Base-by-base conservation (phyloP, 2,329 filamentous ascomycete species). In the Mollisiaceae sp. region DNA sequence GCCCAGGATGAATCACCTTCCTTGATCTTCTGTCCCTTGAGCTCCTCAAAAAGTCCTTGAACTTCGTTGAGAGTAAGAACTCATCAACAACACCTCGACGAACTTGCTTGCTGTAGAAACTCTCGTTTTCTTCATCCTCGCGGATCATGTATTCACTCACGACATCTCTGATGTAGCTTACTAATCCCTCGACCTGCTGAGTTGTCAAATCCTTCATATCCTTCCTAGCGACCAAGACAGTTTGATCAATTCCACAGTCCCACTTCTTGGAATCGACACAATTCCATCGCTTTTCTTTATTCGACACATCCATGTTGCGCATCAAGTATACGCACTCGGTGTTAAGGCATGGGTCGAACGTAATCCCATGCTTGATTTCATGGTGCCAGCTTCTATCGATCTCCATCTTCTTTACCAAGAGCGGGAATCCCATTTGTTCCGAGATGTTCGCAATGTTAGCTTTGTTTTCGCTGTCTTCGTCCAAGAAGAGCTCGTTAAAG, bases 381-480 rank as follows among this genome's bases (percentile, higher is more conserved):
- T 15, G 22, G 24, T 20, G n/a, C 45, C 15, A 61, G 15, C 9
- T 15, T 38, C 18, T 15, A 3, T 45, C 52, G 32, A 24, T 39
- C 11, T 38, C 45, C 32, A 27, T 38, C 45, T 61, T 54, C n/a
- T 38, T 39, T 14, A 45, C 22, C 8, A 35, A 8, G 11, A 57
- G 35, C 18, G 60, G 38, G 11, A 45, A 41, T 18, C 27, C 9
- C 50, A 57, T 47, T 20, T 45, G 59, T 18, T 52, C 18, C 9
- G 55, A 63, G 27, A 65, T 60, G 20, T 24, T 8, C 4, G 43
- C 52, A 24, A n/a, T 56, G 22, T 54, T n/a, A 8, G 24, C 27
- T 32, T 32, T 32, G 27, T 3, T 32, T 32, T 32, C 27, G 27
- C 27, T 14, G 22, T 15, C 15, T n/a, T 24, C 36, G 14, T n/a